phyloP scores from a whole-genome alignment of 2,329 filamentous ascomycete species.

The Zalaria obscura region DNA sequence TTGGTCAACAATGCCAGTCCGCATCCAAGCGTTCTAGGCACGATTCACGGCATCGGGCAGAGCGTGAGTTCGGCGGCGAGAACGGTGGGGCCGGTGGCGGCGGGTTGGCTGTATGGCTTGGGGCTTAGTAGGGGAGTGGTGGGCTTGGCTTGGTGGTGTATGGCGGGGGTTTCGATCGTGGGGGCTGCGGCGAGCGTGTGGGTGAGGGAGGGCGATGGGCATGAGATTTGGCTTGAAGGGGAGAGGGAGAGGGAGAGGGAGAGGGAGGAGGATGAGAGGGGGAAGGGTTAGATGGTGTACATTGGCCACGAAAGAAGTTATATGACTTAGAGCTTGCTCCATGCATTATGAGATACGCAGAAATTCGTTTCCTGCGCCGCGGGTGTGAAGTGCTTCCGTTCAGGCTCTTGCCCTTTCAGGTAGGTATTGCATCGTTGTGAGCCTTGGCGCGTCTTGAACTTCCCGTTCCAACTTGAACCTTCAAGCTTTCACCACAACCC shows the following conservation, averaged over 20 bases:
- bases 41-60: constrained; percentile 44
- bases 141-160: constrained; percentile 43
- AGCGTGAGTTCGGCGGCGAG: constrained; percentile 38
- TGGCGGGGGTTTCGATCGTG: constrained; percentile 37
- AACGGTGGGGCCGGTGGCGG: constrained; percentile 40
- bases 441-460: too few relatives aligned
- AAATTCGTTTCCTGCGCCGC: too few relatives aligned
- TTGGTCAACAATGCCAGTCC: constrained; percentile 47
- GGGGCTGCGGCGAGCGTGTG: constrained; percentile 44
- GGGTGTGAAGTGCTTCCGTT: too few relatives aligned
- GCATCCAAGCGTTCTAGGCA: constrained; percentile 40
- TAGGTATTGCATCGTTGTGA: too few relatives aligned
- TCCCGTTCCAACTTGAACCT: too few relatives aligned
- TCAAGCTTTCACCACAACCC: too few relatives aligned
- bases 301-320: too few relatives aligned
- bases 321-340: too few relatives aligned
- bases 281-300: too few relatives aligned
- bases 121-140: constrained; percentile 39
- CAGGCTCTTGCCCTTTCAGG: too few relatives aligned
- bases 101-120: constrained; percentile 37
- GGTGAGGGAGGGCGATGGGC: constrained; percentile 49
- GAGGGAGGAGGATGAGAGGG: neutral
- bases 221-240: constrained; percentile 41
- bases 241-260: constrained; percentile 19
- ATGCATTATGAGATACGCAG: too few relatives aligned